Conservation (phyloP, 129 eudicot genomes). For the Mikania micrantha region DNA sequence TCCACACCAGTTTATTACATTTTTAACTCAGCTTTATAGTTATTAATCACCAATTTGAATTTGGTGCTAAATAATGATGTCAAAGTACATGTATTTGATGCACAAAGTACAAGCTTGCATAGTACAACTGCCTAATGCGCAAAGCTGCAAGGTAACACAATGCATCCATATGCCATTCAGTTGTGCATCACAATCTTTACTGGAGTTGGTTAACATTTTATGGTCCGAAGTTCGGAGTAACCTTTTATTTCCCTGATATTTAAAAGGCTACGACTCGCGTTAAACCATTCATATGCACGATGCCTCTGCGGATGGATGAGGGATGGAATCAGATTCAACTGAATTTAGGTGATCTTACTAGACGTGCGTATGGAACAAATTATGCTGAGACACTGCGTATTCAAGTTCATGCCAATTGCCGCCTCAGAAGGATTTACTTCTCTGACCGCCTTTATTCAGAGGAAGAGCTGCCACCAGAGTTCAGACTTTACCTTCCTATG, state of each 20-base stretch:
- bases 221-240: not conserved
- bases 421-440: slow-evolving; percentile 88
- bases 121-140: not conserved
- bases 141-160: not conserved
- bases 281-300: slow-evolving; percentile 95
- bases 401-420: slow-evolving; percentile 96
- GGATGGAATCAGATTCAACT: slow-evolving; percentile 99
- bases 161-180: not conserved
- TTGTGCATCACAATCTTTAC: not conserved
- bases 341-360: slow-evolving; percentile 80
- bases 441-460: slow-evolving; percentile 97
- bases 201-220: not conserved
- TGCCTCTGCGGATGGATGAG: slow-evolving; percentile 92
- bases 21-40: not conserved
- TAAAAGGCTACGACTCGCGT: slow-evolving; percentile 83
- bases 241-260: not conserved
- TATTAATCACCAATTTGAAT: not conserved
- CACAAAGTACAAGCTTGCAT: not conserved
- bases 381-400: slow-evolving; percentile 91
- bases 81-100: not conserved
- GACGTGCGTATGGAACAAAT: slow-evolving; percentile 97
- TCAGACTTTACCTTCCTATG: slow-evolving; percentile 93
- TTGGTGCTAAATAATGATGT: not conserved
- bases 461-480: slow-evolving; percentile 98
- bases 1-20: not conserved